Evolutionary conservation across 352 stramenopile genomes (phyloP).

Genomic region (Globisporangium cederbergense): DNA sequence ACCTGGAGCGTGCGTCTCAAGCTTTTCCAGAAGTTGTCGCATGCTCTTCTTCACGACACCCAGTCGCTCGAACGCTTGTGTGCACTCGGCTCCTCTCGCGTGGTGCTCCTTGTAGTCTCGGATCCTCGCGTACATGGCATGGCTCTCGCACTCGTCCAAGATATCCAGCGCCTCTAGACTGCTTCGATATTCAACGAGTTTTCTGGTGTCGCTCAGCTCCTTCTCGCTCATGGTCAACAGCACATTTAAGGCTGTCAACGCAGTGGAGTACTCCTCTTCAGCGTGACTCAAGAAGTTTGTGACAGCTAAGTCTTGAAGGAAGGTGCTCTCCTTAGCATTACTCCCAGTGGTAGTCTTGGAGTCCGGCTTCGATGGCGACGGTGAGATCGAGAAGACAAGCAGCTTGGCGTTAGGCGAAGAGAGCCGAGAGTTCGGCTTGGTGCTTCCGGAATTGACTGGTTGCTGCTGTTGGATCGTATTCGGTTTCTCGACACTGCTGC

Average conservation of each 20-base stretch:
- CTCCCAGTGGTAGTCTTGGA: neutral
- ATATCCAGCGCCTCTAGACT: constrained; percentile 71
- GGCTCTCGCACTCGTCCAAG: constrained; percentile 59
- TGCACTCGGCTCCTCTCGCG: constrained; percentile 30
- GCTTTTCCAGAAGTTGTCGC: constrained; percentile 50
- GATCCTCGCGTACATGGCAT: constrained; percentile 37
- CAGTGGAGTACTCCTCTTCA: constrained; percentile 74
- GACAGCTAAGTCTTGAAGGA: constrained; percentile 63
- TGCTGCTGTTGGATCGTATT: neutral
- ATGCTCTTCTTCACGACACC: constrained; percentile 55
- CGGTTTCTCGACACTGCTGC: constrained; percentile 5
- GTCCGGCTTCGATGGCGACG: constrained; percentile 2
- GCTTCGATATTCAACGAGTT: constrained; percentile 54
- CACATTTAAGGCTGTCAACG: constrained; percentile 71
- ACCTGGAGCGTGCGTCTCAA: constrained; percentile 42
- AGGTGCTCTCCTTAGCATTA: constrained; percentile 39
- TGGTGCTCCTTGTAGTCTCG: constrained; percentile 26
- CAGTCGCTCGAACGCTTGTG: constrained; percentile 44
- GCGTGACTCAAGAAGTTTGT: constrained; percentile 69
- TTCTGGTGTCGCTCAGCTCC: constrained; percentile 41
- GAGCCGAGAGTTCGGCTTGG: neutral
- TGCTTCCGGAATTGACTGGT: neutral
- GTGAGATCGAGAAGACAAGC: neutral
- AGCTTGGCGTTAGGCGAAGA: neutral
- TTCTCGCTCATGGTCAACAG: constrained; percentile 72